phyloP scores from a whole-genome alignment of 805 yeast species.

The Candida maris region DNA sequence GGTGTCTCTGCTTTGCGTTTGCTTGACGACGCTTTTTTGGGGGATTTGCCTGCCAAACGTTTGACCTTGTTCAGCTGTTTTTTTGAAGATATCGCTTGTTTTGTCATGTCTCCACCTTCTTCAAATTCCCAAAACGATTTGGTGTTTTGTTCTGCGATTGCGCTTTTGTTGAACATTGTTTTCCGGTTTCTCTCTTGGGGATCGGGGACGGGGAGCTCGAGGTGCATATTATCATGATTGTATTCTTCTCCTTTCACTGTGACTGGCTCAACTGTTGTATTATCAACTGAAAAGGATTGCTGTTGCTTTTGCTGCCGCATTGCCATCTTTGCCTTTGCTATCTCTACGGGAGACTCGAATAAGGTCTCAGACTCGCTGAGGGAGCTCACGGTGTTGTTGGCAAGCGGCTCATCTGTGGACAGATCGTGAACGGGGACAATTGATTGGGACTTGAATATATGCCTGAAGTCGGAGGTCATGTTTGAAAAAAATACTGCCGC shows the following conservation, averaged over 20 bases:
- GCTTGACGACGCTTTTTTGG: not conserved
- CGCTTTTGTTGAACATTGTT: not conserved
- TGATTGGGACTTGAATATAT: slow-evolving; percentile 14
- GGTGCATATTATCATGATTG: not conserved
- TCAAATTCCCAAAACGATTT: slow-evolving; percentile 8
- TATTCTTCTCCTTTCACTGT: not conserved
- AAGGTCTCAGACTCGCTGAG: slow-evolving; percentile 16
- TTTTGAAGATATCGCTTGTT: not conserved
- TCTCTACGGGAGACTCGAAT: slow-evolving; percentile 18
- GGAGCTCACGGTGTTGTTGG: slow-evolving; percentile 13
- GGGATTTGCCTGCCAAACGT: not conserved
- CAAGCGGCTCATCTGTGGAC: slow-evolving; percentile 7
- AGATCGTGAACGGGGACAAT: slow-evolving; percentile 14
- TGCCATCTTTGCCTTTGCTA: slow-evolving; percentile 9
- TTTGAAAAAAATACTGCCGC: no score
- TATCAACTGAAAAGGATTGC: not conserved
- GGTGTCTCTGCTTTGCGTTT: not conserved
- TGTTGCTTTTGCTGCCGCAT: not conserved
- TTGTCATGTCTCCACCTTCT: not conserved
- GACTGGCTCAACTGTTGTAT: not conserved
- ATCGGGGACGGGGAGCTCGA: not conserved
- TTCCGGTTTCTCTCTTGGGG: slow-evolving; percentile 2
- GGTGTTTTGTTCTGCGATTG: not conserved
- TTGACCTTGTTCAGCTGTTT: not conserved
- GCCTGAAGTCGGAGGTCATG: slow-evolving; percentile 7